phyloP scores from a whole-genome alignment of 768 basidiomycete genomes.

The Amanita jacksonii region DNA sequence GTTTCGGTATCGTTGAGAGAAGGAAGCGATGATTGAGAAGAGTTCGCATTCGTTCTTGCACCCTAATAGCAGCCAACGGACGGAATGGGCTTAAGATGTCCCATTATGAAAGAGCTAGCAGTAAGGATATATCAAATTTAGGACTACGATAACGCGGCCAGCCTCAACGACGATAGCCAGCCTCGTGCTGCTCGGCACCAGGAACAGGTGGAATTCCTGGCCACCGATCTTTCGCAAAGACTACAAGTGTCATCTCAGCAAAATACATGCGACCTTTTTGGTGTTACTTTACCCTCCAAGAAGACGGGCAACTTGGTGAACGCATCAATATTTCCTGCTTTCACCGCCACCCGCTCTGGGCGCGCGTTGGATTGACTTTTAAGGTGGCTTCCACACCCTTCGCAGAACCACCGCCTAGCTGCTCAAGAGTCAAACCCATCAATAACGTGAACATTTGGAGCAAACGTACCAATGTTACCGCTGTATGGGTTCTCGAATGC shows the following conservation, averaged over 20 bases:
- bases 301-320: conserved; percentile 3
- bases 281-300: conserved; percentile 1
- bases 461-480: not conserved
- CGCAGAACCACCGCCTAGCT: conserved; percentile 6
- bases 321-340: conserved; percentile 3
- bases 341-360: not conserved
- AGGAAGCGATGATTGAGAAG: too few species aligned
- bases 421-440: not conserved
- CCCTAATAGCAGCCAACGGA: too few species aligned
- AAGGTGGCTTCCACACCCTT: conserved; percentile 6
- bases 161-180: too few species aligned
- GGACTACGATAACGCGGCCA: too few species aligned
- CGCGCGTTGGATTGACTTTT: not conserved
- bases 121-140: too few species aligned
- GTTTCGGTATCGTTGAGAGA: too few species aligned
- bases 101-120: too few species aligned
- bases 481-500: not conserved
- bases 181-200: too few species aligned
- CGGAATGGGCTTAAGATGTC: too few species aligned
- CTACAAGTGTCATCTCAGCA: not conserved
- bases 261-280: too few species aligned
- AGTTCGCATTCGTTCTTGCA: too few species aligned
- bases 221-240: conserved; percentile 2
- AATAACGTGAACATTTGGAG: not conserved
- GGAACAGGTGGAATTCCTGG: not conserved